A percentile compares a stretch with the other conserved stretches of the same genome.
Conservation (phyloP, 2,329 filamentous ascomycete genomes). For the Scortechinia acanthostroma region DNA sequence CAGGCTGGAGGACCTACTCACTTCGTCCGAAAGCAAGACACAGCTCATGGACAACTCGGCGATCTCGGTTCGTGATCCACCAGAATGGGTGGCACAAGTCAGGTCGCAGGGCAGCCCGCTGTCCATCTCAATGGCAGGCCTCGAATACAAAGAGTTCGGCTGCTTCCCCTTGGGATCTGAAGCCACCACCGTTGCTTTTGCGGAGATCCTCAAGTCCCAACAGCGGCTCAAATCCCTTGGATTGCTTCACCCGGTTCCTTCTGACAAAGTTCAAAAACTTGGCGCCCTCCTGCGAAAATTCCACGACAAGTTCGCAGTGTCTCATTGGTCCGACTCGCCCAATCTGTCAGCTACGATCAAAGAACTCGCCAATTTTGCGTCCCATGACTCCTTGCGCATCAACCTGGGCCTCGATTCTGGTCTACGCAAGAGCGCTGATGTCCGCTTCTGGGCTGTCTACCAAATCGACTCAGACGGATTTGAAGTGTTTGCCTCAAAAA, state of each 20-base stretch:
- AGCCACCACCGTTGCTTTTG: constrained; percentile 10
- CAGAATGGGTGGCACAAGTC: neutral
- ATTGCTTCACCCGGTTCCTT: constrained; percentile 11
- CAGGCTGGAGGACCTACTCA: neutral
- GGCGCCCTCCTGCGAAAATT: constrained; percentile 6
- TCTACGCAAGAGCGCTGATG: constrained; percentile 9
- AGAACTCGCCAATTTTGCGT: constrained; percentile 5
- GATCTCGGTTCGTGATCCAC: neutral
- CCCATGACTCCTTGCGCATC: constrained; percentile 6
- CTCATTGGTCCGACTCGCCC: neutral
- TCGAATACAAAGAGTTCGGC: constrained; percentile 12
- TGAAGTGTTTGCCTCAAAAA: constrained; percentile 30
- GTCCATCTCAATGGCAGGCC: constrained; percentile 8
- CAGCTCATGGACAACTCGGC: neutral
- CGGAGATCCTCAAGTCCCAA: constrained; percentile 11
- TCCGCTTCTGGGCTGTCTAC: constrained; percentile 11
- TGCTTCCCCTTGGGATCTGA: constrained; percentile 17
- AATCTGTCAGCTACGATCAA: neutral
- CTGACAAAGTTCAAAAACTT: constrained; percentile 10
- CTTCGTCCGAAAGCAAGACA: neutral
- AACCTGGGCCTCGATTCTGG: constrained; percentile 12
- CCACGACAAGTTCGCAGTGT: neutral
- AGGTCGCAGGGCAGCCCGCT: constrained; percentile 6
- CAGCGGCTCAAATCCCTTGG: constrained; percentile 10
- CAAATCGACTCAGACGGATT: constrained; percentile 11